Conservation (phyloP, 768 basidiomycete genomes). For the Naganishia vishniacii region DNA sequence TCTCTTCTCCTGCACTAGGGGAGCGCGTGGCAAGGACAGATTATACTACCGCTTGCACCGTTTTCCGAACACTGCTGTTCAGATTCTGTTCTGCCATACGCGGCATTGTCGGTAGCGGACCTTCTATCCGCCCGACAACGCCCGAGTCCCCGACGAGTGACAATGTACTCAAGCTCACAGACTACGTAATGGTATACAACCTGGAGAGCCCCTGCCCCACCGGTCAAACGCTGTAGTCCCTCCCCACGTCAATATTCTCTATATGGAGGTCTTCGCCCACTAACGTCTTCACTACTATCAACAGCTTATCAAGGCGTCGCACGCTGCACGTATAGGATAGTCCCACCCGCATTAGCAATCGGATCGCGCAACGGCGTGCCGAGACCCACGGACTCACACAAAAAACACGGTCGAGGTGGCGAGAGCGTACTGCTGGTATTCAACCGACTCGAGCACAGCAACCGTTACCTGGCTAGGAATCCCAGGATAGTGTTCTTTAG, state of each 20-base stretch:
- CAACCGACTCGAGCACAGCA: conserved; percentile 53
- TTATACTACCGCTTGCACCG: no score
- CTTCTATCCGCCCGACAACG: no score
- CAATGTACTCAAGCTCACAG: no score
- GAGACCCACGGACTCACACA: conserved; percentile 17
- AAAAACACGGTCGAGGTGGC: conserved; percentile 29
- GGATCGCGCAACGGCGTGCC: conserved; percentile 56
- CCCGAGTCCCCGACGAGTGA: no score
- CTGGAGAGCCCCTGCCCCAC: no score
- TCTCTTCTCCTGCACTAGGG: no score
- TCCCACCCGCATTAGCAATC: no score
- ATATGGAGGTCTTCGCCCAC: conserved; percentile 66
- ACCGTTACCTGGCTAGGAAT: conserved; percentile 21
- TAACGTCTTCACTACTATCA: conserved; percentile 76
- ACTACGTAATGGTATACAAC: no score
- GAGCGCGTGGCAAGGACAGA: no score
- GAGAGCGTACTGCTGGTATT: conserved; percentile 63
- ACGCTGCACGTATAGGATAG: conserved; percentile 56
- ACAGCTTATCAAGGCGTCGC: conserved; percentile 67
- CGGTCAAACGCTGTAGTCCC: conserved; percentile 1
- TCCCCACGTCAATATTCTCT: conserved; percentile 12
- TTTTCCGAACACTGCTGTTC: no score
- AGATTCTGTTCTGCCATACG: no score
- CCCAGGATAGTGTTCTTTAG: conserved; percentile 12
- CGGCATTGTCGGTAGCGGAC: no score